These are phyloP conservation scores for Daldinia concentrica DNA, from an alignment of 495 filamentous ascomycete species.

Conservation along the genomic window DNA sequence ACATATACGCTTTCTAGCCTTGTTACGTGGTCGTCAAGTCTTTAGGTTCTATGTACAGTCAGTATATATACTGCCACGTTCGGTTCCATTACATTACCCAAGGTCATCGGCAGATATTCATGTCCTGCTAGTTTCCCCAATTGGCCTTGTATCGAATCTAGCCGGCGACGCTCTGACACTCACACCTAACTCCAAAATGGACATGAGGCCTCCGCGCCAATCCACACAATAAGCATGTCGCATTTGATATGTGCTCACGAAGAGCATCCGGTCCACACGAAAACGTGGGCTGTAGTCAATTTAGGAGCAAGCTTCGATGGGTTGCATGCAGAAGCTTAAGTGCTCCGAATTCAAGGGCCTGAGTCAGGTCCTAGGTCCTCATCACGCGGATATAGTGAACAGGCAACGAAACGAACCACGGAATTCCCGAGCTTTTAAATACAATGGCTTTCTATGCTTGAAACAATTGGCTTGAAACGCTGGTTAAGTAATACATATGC, in stretches of 20 bases:
- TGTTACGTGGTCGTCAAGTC: slow-evolving; percentile 1
- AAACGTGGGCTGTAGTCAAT: slow-evolving; percentile 26
- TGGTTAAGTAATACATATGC: not conserved
- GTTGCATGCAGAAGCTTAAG: slow-evolving; percentile 43
- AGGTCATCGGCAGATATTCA: slow-evolving; percentile 9
- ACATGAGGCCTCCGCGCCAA: slow-evolving; percentile 29
- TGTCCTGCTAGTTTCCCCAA: slow-evolving; percentile 5
- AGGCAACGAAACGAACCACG: slow-evolving; percentile 4
- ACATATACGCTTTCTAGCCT: slow-evolving; percentile 1
- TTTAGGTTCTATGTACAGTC: not conserved
- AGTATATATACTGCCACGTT: not conserved
- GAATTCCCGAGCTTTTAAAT: slow-evolving; percentile 11
- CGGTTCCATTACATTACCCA: slow-evolving; percentile 8
- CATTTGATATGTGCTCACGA: slow-evolving; percentile 32
- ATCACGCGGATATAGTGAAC: slow-evolving; percentile 1
- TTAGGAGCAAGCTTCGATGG: slow-evolving; percentile 22
- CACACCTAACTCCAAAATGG: slow-evolving; percentile 19
- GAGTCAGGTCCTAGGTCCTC: slow-evolving; percentile 19
- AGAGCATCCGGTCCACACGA: slow-evolving; percentile 27
- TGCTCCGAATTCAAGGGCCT: slow-evolving; percentile 26
- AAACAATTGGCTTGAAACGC: not conserved
- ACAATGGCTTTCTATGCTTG: slow-evolving; percentile 11
- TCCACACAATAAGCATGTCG: slow-evolving; percentile 17
- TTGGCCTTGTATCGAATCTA: not conserved
- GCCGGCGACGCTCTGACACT: slow-evolving; percentile 15